Evolutionary conservation across 2,329 filamentous ascomycete species (phyloP), one percentile per base, ranked within the genome.

Genomic region (Cladosporium sp.): DNA sequence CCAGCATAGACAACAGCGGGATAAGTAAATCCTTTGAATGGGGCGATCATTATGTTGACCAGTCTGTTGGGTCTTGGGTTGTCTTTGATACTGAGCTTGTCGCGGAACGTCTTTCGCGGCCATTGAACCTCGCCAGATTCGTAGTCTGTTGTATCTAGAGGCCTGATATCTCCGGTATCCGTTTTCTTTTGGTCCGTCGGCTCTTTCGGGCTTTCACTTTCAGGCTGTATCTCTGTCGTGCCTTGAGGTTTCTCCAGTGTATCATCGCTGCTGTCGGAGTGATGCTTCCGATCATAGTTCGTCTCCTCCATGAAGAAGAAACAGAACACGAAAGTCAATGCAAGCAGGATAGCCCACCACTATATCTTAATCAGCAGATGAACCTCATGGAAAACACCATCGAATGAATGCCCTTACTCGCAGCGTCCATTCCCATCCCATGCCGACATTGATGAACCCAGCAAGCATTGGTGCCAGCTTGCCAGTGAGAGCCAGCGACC

Each of bases 251-350:
- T 18, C 7, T 18, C 20, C 4, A 16, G n/a, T 2, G 22, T 13
- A 15, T 32, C 27, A 7, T 20, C 20, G n/a, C 13, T 15, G 12
- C 3, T 18, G 15, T 35, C n/a, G 12, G 32, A 35, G 9, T 35
- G 32, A 69, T 66, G 49, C 18, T 43, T 50, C 13, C 53, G 38
- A 36, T 55, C 53, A 50, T 74, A 80, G 59, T 78, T 82, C 4
- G 79, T 81, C 62, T 83, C 80, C 61, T 83, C 80, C 69, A 81
- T 74, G 61, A 77, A 74, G 57, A 83, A 77, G 65, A 80, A 81
- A 1, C 77, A 63, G 54, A 79, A 70, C 15, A 82, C 57, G 32
- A 77, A 74, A 35, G 32, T 35, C n/a, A 35, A 35, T n/a, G 12
- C 32, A 35, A 35, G 32, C 6, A 35, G 32, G 11, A 83, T 80